Base-by-base conservation (phyloP, 2,329 filamentous ascomycete species). In the Aspergillus sp. region DNA sequence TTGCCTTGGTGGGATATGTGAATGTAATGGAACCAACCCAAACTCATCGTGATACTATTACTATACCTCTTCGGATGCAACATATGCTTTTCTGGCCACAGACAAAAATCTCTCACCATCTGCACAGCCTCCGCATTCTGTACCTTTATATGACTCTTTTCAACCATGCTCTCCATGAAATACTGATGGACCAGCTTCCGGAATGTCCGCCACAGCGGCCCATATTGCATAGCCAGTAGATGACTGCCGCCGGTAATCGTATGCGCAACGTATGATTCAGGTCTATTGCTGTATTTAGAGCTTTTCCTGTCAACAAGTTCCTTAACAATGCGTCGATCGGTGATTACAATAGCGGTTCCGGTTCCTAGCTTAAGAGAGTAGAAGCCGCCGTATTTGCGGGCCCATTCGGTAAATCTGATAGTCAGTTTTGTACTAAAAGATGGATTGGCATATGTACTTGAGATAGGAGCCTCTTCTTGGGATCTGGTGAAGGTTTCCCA, bases 71-170 rank as follows among this genome's bases (percentile, higher is more conserved):
- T 72, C 0, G 74, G 68, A 53, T 76, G 73, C 23, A 66, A 51
- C 71, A 76, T 75, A 43, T 69, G 64, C 17, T 73, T 53, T 70
- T 3, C 60, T 43, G 3, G 63, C 43, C 15, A 72, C 48, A 51
- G 71, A 71, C 52, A 77, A 73, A 19, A 61, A 55, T 13, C 49
- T n/a, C 23, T 44, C 4, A 76, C 51, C 64, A 77, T 70, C 55
- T 77, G 74, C 3, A 61, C 60, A 1, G 69, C 70, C 57, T 79
- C 76, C 2, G 75, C 75, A 49, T 79, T 64, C 45, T 71, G 65
- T 0, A 78, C 48, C 1, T 56, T 51, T 4, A 72, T 49, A 52
- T 78, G 68, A 9, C 70, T 50, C 47, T 70, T 70, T 43, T 76
- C 71, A 9, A 70, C 62, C 51, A 70, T 67, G 23, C 58, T 64